phyloP scores from a whole-genome alignment of 2,329 filamentous ascomycete species.

The Aphanoascus verrucosus region DNA sequence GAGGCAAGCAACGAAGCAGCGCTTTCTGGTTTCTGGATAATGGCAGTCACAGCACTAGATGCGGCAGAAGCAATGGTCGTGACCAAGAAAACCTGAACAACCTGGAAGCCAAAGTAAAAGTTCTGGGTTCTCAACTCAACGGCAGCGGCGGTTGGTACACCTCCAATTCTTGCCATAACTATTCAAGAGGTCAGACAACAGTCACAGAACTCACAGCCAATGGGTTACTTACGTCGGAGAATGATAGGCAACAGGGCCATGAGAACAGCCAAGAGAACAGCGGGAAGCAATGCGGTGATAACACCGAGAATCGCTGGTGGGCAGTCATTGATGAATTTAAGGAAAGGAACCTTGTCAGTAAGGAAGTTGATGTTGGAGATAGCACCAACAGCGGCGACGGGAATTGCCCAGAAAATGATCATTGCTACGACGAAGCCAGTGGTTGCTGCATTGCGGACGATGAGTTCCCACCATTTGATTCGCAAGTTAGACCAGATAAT shows the following conservation, averaged over 20 bases:
- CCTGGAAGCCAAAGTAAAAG: constrained; percentile 61
- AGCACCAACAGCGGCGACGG: constrained; percentile 66
- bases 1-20: constrained; percentile 57
- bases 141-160: constrained; percentile 65
- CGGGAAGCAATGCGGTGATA: constrained; percentile 72
- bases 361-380: constrained; percentile 76
- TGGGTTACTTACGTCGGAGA: constrained; percentile 52
- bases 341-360: constrained; percentile 51
- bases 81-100: constrained; percentile 85
- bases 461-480: constrained; percentile 76
- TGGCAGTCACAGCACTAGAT: constrained; percentile 53
- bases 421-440: constrained; percentile 62
- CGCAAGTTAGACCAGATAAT: constrained; percentile 78
- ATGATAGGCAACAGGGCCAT: constrained; percentile 79
- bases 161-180: constrained; percentile 69
- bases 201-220: background rate
- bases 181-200: background rate
- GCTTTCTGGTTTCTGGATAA: constrained; percentile 51
- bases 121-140: constrained; percentile 86
- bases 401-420: constrained; percentile 78
- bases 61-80: constrained; percentile 74
- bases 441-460: constrained; percentile 60
- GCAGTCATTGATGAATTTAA: constrained; percentile 62
- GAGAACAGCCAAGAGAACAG: constrained; percentile 65
- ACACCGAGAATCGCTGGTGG: constrained; percentile 66